Conservation (phyloP, 2,329 filamentous ascomycete genomes). For the Apiospora pterosperma region DNA sequence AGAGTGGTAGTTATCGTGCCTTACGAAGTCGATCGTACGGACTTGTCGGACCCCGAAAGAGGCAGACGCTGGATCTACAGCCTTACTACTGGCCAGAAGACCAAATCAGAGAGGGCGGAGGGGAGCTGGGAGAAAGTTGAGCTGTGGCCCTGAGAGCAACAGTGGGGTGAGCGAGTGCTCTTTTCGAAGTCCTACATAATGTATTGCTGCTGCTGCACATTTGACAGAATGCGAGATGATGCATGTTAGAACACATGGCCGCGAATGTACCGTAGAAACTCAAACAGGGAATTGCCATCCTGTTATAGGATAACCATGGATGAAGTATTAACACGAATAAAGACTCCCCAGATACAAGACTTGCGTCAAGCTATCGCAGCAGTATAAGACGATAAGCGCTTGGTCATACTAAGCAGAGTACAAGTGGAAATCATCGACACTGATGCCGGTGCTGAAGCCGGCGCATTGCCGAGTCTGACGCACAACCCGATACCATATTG, state of each 20-base stretch:
- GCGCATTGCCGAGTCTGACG: background rate
- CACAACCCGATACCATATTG: background rate
- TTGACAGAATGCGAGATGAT: background rate
- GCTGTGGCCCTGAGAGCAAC: slow-evolving; percentile 56
- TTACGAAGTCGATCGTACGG: slow-evolving; percentile 70
- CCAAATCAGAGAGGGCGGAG: slow-evolving; percentile 20
- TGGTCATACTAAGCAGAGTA: background rate
- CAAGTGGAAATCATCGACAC: background rate
- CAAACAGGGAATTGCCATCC: background rate
- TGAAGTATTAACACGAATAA: background rate
- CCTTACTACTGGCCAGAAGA: slow-evolving; percentile 41
- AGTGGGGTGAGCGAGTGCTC: background rate
- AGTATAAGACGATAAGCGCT: background rate
- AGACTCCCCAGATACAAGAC: background rate
- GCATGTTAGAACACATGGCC: background rate
- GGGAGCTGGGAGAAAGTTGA: slow-evolving; percentile 65
- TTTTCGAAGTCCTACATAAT: background rate
- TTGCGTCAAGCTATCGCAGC: background rate
- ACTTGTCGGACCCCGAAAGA: slow-evolving; percentile 64
- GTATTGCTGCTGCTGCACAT: background rate
- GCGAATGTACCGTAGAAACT: background rate
- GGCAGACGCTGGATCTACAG: slow-evolving; percentile 66
- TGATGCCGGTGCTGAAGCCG: background rate
- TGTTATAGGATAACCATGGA: background rate
- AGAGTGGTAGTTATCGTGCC: slow-evolving; percentile 79